A percentile compares a stretch with the other conserved stretches of the same genome.
Conservation (phyloP, 306 rosid species). For the Hippophae tibetana region DNA sequence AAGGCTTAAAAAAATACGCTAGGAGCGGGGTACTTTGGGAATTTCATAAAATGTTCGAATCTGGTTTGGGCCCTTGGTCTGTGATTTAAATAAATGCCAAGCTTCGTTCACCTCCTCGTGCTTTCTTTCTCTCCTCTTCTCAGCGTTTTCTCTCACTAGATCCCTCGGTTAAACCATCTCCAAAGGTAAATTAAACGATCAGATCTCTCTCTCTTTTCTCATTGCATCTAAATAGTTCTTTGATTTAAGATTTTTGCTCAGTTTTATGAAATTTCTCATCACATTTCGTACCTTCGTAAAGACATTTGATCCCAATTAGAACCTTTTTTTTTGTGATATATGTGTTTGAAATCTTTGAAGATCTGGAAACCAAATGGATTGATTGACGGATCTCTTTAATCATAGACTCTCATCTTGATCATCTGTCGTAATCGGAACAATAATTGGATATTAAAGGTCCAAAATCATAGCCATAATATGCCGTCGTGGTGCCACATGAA, state of each 20-base stretch:
- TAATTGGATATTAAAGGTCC: constrained; percentile 11
- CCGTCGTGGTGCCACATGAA: constrained; percentile 5
- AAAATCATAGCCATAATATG: constrained; percentile 8
- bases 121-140: constrained; percentile 2
- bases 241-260: background rate
- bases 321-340: background rate
- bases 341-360: constrained; percentile 5
- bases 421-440: constrained; percentile 1
- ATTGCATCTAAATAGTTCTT: background rate
- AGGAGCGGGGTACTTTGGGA: no score
- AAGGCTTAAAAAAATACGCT: no score
- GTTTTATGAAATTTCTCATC: background rate
- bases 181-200: constrained; percentile 37
- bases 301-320: background rate
- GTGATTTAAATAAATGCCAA: constrained; percentile 30
- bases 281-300: background rate
- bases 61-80: no score
- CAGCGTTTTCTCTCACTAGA: constrained; percentile 21
- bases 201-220: constrained; percentile 20
- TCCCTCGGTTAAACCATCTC: constrained; percentile 32
- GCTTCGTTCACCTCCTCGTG: constrained; percentile 20
- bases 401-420: background rate
- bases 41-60: no score
- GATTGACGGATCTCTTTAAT: constrained; percentile 29
- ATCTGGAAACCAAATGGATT: constrained; percentile 21